A percentile compares a stretch with the other conserved stretches of the same genome.
phyloP scores from a whole-genome alignment of 129 eudicot genomes.

The Tagetes erecta region DNA sequence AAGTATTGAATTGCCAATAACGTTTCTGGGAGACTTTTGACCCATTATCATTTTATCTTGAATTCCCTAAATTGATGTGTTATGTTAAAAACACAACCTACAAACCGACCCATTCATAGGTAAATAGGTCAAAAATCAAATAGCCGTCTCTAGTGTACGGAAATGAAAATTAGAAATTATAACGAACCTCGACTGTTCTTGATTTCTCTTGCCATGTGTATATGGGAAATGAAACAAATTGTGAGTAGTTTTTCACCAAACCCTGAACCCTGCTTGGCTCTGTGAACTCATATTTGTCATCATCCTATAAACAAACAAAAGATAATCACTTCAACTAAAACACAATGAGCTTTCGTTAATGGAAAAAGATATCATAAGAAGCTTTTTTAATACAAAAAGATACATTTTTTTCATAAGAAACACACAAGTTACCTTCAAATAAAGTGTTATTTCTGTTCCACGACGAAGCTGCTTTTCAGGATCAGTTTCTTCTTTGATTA shows the following conservation, averaged over 20 bases:
- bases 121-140: not conserved
- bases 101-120: not conserved
- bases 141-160: not conserved
- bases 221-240: slow-evolving; percentile 92
- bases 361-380: slow-evolving; percentile 18
- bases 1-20: not conserved
- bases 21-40: not conserved
- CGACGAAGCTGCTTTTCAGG: slow-evolving; percentile 73
- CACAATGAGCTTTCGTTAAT: not conserved
- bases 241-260: slow-evolving; percentile 93
- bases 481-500: slow-evolving; percentile 79
- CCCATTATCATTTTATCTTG: not conserved
- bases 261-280: slow-evolving; percentile 78
- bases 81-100: not conserved
- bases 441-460: slow-evolving; percentile 92
- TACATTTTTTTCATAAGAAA: not conserved
- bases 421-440: slow-evolving; percentile 52
- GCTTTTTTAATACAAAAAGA: too few relatives aligned
- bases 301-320: slow-evolving; percentile 53
- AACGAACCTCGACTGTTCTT: slow-evolving; percentile 78
- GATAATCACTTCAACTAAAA: not conserved
- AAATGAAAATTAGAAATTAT: not conserved
- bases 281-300: slow-evolving; percentile 92
- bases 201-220: slow-evolving; percentile 99
- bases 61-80: not conserved